Evolutionary conservation across 2,329 filamentous ascomycete genomes (phyloP), one percentile per base, ranked within the genome.

Genomic region (Pseudodiploospora longispora): DNA sequence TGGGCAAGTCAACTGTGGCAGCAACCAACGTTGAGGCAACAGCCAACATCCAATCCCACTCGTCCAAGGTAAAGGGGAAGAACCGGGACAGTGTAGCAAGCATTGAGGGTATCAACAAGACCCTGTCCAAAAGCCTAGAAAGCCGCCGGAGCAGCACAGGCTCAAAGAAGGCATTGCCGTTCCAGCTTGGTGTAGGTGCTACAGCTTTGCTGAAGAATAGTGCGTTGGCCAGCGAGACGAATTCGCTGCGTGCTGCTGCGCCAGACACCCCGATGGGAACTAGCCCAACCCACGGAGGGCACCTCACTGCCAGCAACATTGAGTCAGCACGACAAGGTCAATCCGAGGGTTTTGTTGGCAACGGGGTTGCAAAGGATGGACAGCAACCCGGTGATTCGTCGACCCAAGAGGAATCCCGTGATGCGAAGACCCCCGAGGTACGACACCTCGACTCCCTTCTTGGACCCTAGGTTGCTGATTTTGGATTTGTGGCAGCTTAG

Each of bases 1-100:
- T 95, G 43, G 87, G 87, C 34, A 95, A 95, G 63, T 90, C 84
- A 52, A 97, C 93, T 0, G 90, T 96, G 10, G 88, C 88, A 9
- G 84, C 87, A 34, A 89, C 87, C 50, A 84, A 85, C 43, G 85
- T 96, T 34, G 89, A 93, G 61, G 93, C 88, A 2, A 84, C 83
- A 58, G 93, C 87, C 12, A 89, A 79, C 49, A 78, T 81, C 55
- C 74, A 75, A 51, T 69, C 72, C 3, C 74, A 76, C 49, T 59
- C 67, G 44, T 57, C 69, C 47, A 61, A 61, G 43, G 62, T 59
- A 30, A 75, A 74, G 59, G 69, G 67, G 41, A 68, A 66, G 56
- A 64, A 61, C 27, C 59, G 66, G 8, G 68, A 70, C 36, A 64
- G 70, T 44, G 68, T 74, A 30, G 69, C 75, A 10, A 79, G 77